These are phyloP conservation scores for Eragrostis nindensis DNA, from an alignment of 176 grass and related monocot genomes.

Conservation along the genomic window DNA sequence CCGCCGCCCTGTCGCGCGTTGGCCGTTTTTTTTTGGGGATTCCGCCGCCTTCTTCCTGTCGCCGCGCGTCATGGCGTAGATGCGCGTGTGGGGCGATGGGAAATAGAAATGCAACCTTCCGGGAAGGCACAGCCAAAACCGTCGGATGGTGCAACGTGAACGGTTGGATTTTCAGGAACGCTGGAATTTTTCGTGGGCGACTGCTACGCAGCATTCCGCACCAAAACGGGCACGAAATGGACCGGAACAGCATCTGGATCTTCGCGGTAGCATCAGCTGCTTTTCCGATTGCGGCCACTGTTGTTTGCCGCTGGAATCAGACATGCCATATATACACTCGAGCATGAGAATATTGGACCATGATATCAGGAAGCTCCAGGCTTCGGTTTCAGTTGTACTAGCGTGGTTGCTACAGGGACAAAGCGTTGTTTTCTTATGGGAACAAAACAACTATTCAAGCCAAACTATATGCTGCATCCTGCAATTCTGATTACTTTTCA, in stretches of 20 bases:
- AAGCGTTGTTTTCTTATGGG: background rate
- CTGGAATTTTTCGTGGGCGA: too few relatives aligned
- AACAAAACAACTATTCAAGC: background rate
- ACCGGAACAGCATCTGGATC: conserved; percentile 26
- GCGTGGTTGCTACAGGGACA: background rate
- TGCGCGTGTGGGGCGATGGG: too few relatives aligned
- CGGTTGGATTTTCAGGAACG: too few relatives aligned
- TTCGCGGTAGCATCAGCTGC: background rate
- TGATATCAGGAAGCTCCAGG: too few relatives aligned
- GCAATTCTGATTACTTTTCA: background rate
- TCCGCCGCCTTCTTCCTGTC: background rate
- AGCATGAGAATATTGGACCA: too few relatives aligned
- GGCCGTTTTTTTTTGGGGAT: background rate
- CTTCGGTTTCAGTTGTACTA: too few relatives aligned
- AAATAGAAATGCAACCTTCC: too few relatives aligned
- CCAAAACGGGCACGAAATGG: background rate
- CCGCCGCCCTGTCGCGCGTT: background rate
- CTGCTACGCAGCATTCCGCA: background rate
- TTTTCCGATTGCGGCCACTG: background rate
- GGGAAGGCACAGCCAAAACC: too few relatives aligned
- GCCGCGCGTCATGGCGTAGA: too few relatives aligned
- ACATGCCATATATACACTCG: background rate
- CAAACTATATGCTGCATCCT: background rate
- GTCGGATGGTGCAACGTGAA: too few relatives aligned
- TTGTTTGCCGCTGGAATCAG: background rate